phyloP scores from a whole-genome alignment of 2,329 filamentous ascomycete species.

The Clonostachys chloroleuca region DNA sequence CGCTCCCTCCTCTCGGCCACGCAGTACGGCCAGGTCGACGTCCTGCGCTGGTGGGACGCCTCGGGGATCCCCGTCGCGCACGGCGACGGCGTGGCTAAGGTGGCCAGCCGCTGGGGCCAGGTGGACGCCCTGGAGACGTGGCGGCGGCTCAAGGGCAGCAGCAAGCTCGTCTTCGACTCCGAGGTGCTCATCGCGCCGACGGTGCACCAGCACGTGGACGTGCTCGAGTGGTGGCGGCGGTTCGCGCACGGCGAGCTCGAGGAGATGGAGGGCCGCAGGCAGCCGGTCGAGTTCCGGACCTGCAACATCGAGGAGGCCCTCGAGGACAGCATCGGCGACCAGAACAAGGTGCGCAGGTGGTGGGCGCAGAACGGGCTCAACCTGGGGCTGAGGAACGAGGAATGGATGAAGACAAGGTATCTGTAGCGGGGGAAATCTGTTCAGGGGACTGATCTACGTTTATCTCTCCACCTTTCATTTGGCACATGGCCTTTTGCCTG shows the following conservation, averaged over 20 bases:
- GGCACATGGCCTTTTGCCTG: no score
- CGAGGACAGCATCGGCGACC: constrained; percentile 76
- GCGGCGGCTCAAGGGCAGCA: constrained; percentile 65
- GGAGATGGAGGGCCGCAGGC: constrained; percentile 47
- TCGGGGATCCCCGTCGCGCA: constrained; percentile 77
- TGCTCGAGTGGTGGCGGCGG: constrained; percentile 89
- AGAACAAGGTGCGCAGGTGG: constrained; percentile 74
- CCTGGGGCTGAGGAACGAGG: constrained; percentile 74
- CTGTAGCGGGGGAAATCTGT: constrained; percentile 35
- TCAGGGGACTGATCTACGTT: no score
- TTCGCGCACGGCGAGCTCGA: constrained; percentile 54
- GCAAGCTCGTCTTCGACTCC: constrained; percentile 68
- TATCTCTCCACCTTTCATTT: no score
- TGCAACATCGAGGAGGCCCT: constrained; percentile 94
- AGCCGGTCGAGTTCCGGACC: constrained; percentile 86
- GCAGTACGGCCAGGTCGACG: constrained; percentile 73
- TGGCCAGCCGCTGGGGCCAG: constrained; percentile 81
- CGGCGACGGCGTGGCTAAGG: constrained; percentile 76
- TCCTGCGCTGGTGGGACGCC: constrained; percentile 83
- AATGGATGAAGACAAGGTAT: constrained; percentile 83
- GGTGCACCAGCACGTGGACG: constrained; percentile 76
- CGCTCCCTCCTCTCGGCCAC: constrained; percentile 81
- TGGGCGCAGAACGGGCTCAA: constrained; percentile 85
- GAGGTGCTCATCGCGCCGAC: constrained; percentile 84
- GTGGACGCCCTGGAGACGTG: constrained; percentile 81